Evolutionary conservation across 768 basidiomycete species (phyloP), one percentile per base, ranked within the genome.

Genomic region (Collybia mongolica): DNA sequence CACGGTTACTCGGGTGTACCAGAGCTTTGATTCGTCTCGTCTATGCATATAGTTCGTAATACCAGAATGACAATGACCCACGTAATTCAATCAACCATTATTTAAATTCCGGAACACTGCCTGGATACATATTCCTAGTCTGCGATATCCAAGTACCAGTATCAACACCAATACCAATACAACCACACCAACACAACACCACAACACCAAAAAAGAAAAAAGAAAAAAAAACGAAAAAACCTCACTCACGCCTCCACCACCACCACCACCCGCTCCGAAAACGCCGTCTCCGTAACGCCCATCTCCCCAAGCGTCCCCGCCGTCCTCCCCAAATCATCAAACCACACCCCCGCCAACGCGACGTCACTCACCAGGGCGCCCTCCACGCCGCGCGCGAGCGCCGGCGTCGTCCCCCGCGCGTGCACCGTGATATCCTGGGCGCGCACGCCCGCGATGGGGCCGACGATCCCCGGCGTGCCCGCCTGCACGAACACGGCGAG

Each of bases 401-500:
- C 51, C 7, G 51, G 37, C 0, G 51, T 47, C 5, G 28, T 37
- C 7, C 51, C 45, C 2, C 45, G 8, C 2, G 6, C 6, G 12
- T 22, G 39, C 9, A 50, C 41, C 15, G 48, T 19, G 20, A 50
- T 44, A 22, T 50, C 26, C 49, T 22, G 43, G 11, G 43, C 3
- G 18, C 23, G 15, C 6, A 43, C 39, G 17, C 36, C 20, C 19
- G 7, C 29, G 5, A 52, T 42, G 5, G 51, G 46, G 29, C 46
- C 51, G 36, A 36, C 12, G 5, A 47, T 17, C 5, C 29, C 46
- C 15, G 11, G 11, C 8, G 26, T 46, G 5, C 23, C 51, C 15
- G 20, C 24, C 41, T 50, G 46, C 11, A 53, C 37, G 26, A 48
- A 46, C 9, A 53, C 32, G 9, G 46, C 46, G 20, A 53, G 46